Conservation (phyloP, 2,329 filamentous ascomycete species). For the Fusarium decemcellulare region DNA sequence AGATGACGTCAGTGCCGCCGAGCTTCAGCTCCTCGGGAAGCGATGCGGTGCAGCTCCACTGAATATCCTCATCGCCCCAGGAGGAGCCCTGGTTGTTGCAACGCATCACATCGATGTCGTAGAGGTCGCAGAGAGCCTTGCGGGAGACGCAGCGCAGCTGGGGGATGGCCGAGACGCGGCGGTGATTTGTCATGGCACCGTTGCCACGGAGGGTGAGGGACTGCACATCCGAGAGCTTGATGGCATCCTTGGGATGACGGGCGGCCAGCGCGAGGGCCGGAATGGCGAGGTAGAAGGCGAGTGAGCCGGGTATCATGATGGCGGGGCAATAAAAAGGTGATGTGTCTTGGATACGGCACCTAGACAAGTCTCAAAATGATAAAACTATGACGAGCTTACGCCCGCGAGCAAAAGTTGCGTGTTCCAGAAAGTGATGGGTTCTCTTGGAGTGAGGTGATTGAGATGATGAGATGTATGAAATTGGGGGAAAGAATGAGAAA, state of each 20-base stretch:
- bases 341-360: constrained; percentile 3
- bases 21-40: constrained; percentile 77
- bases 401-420: constrained; percentile 4
- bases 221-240: constrained; percentile 75
- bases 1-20: constrained; percentile 89
- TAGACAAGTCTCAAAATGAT: neutral
- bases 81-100: constrained; percentile 89
- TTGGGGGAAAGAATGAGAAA: neutral
- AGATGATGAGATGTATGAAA: constrained; percentile 1
- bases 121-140: constrained; percentile 74
- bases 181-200: constrained; percentile 76
- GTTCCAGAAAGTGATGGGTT: neutral
- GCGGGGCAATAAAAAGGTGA: constrained; percentile 13
- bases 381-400: constrained; percentile 13
- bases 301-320: constrained; percentile 48
- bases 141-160: constrained; percentile 84
- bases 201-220: constrained; percentile 82
- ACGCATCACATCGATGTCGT: constrained; percentile 85
- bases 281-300: constrained; percentile 43
- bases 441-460: neutral
- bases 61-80: constrained; percentile 84
- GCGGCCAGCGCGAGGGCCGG: constrained; percentile 45
- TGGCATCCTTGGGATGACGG: constrained; percentile 62
- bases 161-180: constrained; percentile 82
- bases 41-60: constrained; percentile 87